phyloP scores from a whole-genome alignment of 768 basidiomycete genomes.

The Daedaleopsis sinensis region DNA sequence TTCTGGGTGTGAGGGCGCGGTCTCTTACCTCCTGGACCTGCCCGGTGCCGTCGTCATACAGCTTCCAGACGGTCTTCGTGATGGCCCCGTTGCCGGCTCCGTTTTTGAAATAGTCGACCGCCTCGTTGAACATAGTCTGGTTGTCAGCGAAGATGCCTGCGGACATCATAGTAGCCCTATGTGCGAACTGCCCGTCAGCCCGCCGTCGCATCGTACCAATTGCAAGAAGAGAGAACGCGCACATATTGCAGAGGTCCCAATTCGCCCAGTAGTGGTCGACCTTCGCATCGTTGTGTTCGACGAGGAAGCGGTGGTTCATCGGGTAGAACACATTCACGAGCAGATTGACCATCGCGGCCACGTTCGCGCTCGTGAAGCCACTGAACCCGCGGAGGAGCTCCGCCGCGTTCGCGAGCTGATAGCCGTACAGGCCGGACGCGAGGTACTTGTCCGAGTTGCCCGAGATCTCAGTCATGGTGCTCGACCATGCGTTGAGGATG shows the following conservation, averaged over 20 bases:
- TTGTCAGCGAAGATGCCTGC: neutral
- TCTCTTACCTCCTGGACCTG: neutral
- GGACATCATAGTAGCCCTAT: neutral
- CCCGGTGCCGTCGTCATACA: neutral
- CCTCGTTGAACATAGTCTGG: neutral
- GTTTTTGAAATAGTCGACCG: neutral
- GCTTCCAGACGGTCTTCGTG: neutral
- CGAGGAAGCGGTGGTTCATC: slow-evolving; percentile 1
- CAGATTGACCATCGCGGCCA: neutral
- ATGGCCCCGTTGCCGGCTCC: neutral
- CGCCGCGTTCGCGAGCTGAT: slow-evolving; percentile 1
- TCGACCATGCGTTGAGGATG: neutral
- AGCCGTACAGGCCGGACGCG: neutral
- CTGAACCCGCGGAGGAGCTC: neutral
- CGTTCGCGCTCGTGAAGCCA: neutral
- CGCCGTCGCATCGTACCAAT: too few species aligned
- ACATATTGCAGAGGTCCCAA: slow-evolving; percentile 1
- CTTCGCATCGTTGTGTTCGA: neutral
- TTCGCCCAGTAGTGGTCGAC: neutral
- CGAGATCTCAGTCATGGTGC: neutral
- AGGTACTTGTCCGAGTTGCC: slow-evolving; percentile 2
- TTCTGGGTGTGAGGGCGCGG: too few species aligned
- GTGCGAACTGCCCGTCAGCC: too few species aligned
- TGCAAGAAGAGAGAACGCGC: neutral
- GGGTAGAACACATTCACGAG: slow-evolving; percentile 1